Evolutionary conservation across 345 rosid genomes (phyloP).

Genomic region (Sisymbrium altissimum): DNA sequence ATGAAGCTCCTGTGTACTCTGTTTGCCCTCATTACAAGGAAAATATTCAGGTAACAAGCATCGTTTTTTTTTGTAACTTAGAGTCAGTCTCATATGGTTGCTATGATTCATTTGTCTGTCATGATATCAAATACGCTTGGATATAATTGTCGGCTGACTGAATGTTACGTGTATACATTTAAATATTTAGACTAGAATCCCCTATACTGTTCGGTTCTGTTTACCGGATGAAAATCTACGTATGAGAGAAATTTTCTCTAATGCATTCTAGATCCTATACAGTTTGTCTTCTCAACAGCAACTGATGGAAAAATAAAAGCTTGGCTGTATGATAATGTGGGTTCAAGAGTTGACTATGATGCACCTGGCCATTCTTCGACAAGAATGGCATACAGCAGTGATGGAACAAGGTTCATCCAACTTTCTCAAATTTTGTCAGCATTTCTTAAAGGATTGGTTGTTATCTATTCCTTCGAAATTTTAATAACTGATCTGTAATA

Average conservation of each 20-base stretch:
- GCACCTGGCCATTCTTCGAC: conserved; percentile 83
- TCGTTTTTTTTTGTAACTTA: background rate
- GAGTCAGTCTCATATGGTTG: background rate
- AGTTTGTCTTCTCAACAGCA: conserved; percentile 91
- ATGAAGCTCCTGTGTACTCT: conserved; percentile 85
- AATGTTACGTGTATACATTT: background rate
- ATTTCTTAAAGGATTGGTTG: background rate
- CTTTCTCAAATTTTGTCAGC: background rate
- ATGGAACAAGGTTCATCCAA: conserved; percentile 68
- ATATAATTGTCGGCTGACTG: background rate
- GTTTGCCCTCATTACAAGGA: conserved; percentile 85
- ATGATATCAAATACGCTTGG: background rate
- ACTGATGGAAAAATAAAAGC: conserved; percentile 90
- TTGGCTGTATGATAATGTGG: conserved; percentile 75
- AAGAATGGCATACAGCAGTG: conserved; percentile 81
- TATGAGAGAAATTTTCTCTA: background rate
- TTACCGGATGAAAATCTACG: background rate
- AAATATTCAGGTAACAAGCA: conserved; percentile 62
- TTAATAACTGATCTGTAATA: conserved; percentile 12
- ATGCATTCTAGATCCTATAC: conserved; percentile 21
- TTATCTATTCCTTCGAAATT: background rate
- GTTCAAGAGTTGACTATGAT: conserved; percentile 88
- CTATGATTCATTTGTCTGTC: background rate
- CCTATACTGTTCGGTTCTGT: background rate
- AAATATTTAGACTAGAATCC: background rate